Evolutionary conservation across 2,329 filamentous ascomycete genomes (phyloP).

Genomic region (Fusarium duplospermum): DNA sequence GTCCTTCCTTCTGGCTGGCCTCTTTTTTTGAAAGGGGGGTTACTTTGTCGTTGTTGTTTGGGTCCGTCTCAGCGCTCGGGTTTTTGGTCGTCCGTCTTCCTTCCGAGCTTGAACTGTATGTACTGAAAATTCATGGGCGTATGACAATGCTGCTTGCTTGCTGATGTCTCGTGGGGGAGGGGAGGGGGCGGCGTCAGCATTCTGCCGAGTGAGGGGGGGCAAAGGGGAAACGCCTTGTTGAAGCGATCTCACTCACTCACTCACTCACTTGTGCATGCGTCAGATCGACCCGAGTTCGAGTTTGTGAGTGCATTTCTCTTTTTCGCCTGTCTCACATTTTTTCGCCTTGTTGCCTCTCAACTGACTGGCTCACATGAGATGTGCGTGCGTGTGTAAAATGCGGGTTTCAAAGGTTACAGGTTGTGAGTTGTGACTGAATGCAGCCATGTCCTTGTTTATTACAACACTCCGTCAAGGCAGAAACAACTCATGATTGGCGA

Average conservation of each 20-base stretch:
- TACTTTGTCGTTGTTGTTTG: neutral
- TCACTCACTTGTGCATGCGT: neutral
- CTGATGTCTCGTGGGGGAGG: neutral
- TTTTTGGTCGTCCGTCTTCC: neutral
- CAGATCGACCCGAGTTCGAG: slow-evolving; percentile 1
- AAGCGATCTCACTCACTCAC: slow-evolving; percentile 1
- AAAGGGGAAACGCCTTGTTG: neutral
- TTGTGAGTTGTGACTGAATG: slow-evolving; percentile 17
- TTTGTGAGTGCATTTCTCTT: neutral
- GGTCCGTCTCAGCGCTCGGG: neutral
- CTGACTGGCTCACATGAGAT: neutral
- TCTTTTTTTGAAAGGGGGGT: neutral
- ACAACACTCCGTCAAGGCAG: slow-evolving; percentile 2
- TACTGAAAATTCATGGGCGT: neutral
- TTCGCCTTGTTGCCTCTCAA: neutral
- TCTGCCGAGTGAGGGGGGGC: slow-evolving; percentile 21
- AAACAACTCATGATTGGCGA: slow-evolving; percentile 23
- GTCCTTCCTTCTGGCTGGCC: neutral
- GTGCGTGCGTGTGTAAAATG: neutral
- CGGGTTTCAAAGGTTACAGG: neutral
- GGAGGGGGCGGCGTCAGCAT: slow-evolving; percentile 25
- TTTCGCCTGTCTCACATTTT: neutral
- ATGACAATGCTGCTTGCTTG: slow-evolving; percentile 6
- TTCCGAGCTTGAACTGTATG: neutral
- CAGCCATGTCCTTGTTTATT: slow-evolving; percentile 16